These are phyloP conservation scores for Abrus precatorius DNA, from an alignment of 306 rosid species.

Conservation along the genomic window DNA sequence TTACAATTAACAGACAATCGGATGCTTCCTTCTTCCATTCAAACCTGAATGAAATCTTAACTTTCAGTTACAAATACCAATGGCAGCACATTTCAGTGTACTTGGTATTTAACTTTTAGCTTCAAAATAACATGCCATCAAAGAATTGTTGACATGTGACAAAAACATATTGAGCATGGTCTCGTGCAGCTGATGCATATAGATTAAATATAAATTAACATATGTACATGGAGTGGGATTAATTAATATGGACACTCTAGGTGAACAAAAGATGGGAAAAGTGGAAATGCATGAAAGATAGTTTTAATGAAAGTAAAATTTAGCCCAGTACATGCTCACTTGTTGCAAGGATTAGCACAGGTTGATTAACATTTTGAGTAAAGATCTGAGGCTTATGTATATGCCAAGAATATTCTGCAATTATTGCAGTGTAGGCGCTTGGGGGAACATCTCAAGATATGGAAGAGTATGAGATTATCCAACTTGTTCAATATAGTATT, in stretches of 20 bases:
- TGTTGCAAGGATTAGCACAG: no score
- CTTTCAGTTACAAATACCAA: background rate
- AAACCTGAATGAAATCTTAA: constrained; percentile 25
- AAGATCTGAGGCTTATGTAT: background rate
- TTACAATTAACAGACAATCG: constrained; percentile 6
- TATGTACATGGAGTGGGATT: background rate
- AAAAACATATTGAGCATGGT: constrained; percentile 2
- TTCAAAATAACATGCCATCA: constrained; percentile 15
- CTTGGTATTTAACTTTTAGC: constrained; percentile 1
- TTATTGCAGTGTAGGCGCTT: background rate
- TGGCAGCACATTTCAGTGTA: background rate
- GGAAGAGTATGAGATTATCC: background rate
- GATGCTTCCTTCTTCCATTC: constrained; percentile 12
- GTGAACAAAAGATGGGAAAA: background rate
- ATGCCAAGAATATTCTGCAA: background rate
- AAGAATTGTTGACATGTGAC: constrained; percentile 14
- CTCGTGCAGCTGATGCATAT: constrained; percentile 7
- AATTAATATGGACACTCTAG: background rate
- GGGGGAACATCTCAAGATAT: background rate
- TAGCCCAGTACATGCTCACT: background rate
- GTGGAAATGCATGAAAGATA: constrained; percentile 7
- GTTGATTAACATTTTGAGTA: background rate
- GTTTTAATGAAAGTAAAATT: constrained; percentile 16
- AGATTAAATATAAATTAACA: constrained; percentile 22
- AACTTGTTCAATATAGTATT: background rate